Evolutionary conservation across 139 green algal species (phyloP), one percentile per base, ranked within the genome.

Genomic region (Coelastrella sp.): DNA sequence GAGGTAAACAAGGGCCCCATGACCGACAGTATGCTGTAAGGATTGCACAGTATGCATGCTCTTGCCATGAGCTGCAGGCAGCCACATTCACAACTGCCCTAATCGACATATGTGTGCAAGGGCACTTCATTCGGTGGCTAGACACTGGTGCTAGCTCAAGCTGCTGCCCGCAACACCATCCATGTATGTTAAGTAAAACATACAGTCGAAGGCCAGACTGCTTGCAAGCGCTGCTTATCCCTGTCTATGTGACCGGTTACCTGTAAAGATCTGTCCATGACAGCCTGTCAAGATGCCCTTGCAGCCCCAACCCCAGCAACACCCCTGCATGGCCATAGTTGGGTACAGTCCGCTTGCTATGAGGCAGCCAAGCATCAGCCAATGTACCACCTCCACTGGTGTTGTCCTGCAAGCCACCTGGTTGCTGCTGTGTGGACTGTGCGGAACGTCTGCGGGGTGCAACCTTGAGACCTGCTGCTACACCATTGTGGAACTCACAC

Each of bases 401-500:
- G 79, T 14, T 11, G 2, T 56, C 32, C 83, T 66, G 68, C 65
- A 56, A 5, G 81, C 57, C 56, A 7, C n/a, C 19, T 74, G 73
- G 22, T 32, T 64, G 66, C 58, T 76, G 74, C 73, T 83, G 73
- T 47, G 66, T 85, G 56, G 17, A 19, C 47, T n/a, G 11, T 66
- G 2, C 22, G 66, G 61, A 32, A 54, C 66, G 54, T 4, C 64
- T 57, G 32, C 59, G 77, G 3, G 90, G 73, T 4, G 93, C 94
- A 32, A 98, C 84, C 13, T 93, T 83, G 74, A 99, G 88, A 10
- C 95, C 97, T 73, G 96, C 93, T 0, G 97, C 97, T 13, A 96
- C 96, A 5, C 97, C 98, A 87, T 99, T 99, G 95, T 99, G 98
- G 93, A 99, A 99, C 92, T 99, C 97, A 3, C 98, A 96, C 98